Base-by-base conservation (phyloP, 768 basidiomycete genomes). In the Mycena galopus region DNA sequence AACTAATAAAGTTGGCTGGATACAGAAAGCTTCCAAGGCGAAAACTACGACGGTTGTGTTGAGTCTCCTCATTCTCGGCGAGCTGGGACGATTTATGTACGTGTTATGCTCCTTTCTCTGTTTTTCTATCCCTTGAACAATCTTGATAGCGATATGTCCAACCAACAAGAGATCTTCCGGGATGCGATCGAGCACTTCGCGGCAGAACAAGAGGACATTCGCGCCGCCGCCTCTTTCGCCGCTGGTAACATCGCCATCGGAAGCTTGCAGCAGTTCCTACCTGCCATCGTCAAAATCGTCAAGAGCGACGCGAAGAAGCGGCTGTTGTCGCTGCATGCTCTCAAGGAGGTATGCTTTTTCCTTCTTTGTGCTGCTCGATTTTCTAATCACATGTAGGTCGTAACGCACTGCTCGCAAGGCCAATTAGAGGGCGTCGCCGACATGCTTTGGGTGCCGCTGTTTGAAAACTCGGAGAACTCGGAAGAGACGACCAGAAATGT, bases 161-260 rank as follows among this genome's bases (percentile, higher is more conserved):
- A 86, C 30, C 93, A 96, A 78, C 84, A 87, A 42, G 92, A 94
- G n/a, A 86, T 95, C 25, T 99, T 98, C 82, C 83, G 86, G 33
- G 86, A 88, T 63, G 87, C 92, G 0, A 90, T 98, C 50, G 88
- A 92, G 16, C 89, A 90, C 70, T 97, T 98, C 79, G 82, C 87
- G 4, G 87, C 91, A 1, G 92, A 94, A 42, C 90, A 93, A 69
- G 97, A 99, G 79, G 95, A 97, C 53, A 87, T 96, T 17, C 88
- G 96, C 55, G 90, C 94, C 37, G 95, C 97, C 39, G 97, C 97
- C 39, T 96, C 98, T 0, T 98, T 98, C 77, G 95, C 98, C 61
- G 94, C 94, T 37, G 96, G 97, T 42, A 99, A 98, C 79, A 94
- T 99, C 60, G 95, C 97, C 16, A 97, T 98, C 47, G 98, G 98